Evolutionary conservation across 352 stramenopile species (phyloP), one percentile per base, ranked within the genome.

Genomic region (Pythium phragmiticola): DNA sequence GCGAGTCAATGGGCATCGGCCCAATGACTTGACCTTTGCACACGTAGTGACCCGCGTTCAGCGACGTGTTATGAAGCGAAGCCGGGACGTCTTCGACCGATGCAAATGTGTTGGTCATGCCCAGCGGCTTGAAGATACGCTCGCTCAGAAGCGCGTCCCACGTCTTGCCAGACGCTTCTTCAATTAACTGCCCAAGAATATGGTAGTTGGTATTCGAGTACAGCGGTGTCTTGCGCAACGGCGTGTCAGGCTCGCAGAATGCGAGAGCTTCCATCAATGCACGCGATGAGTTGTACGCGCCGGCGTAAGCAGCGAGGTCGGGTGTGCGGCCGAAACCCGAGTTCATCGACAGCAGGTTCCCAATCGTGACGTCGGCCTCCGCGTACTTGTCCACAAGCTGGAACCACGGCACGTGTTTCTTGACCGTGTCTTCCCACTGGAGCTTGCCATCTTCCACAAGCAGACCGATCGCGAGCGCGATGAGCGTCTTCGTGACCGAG

Each of bases 401-500:
- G 49, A 90, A 75, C 36, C 73, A 76, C 11, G 78, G 70, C 5
- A 86, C n/a, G 52, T 87, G 78, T 34, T 77, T 68, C 63, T 84
- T 88, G 43, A 88, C 79, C 0, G 74, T 69, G 23, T 90, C 78
- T 23, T 65, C 45, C 80, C 79, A 90, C 0, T 63, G 57, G 49
- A 90, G 17, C 12, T 72, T 77, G 21, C 73, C 71, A 30, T 90
- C 78, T 26, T 88, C 79, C 21, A 84, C 73, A 58, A 72, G 51
- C 17, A 72, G 17, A 14, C 58, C 70, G 26, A 77, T 69, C 4
- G n/a, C 66, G 0, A 77, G 21, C 17, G 74, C 72, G 37, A 90
- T 73, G 34, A 89, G 78, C 5, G 78, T 89, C 66, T 90, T 90
- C 0, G 77, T 76, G 23, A 90, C 70, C 1, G 81, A 90, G 12